phyloP scores from a whole-genome alignment of 2,329 filamentous ascomycete species.

The Claviceps pazoutovae region DNA sequence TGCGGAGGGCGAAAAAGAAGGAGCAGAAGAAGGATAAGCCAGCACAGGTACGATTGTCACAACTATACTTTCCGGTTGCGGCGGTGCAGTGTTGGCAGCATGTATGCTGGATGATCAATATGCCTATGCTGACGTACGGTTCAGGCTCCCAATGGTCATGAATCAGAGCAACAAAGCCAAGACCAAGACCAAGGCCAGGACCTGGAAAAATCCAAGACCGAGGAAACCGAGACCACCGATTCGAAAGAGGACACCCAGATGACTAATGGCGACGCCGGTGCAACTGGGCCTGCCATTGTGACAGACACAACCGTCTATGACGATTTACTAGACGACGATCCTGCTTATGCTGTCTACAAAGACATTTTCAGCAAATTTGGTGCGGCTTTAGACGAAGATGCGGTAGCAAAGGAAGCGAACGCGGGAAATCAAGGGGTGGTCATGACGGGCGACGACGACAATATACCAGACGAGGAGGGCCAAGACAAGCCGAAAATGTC shows the following conservation, averaged over 20 bases:
- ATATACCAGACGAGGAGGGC: conserved; percentile 74
- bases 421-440: conserved; percentile 70
- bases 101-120: background rate
- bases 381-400: conserved; percentile 46
- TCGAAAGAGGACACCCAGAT: conserved; percentile 8
- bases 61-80: too few species aligned
- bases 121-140: background rate
- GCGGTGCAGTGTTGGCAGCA: background rate
- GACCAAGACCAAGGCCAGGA: conserved; percentile 3
- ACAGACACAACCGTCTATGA: conserved; percentile 41
- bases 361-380: conserved; percentile 72
- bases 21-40: conserved; percentile 60
- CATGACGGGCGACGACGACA: conserved; percentile 70
- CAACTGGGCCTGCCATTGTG: conserved; percentile 20
- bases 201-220: conserved; percentile 6
- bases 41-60: conserved; percentile 30
- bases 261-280: background rate
- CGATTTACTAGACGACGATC: conserved; percentile 53
- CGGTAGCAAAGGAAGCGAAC: conserved; percentile 49
- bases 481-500: conserved; percentile 58
- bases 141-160: background rate
- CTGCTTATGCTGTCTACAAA: conserved; percentile 72
- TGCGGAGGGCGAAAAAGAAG: conserved; percentile 89
- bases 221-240: conserved; percentile 14
- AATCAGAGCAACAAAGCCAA: background rate